Evolutionary conservation across 2,329 filamentous ascomycete species (phyloP).

Genomic region (Cytospora piceicola): DNA sequence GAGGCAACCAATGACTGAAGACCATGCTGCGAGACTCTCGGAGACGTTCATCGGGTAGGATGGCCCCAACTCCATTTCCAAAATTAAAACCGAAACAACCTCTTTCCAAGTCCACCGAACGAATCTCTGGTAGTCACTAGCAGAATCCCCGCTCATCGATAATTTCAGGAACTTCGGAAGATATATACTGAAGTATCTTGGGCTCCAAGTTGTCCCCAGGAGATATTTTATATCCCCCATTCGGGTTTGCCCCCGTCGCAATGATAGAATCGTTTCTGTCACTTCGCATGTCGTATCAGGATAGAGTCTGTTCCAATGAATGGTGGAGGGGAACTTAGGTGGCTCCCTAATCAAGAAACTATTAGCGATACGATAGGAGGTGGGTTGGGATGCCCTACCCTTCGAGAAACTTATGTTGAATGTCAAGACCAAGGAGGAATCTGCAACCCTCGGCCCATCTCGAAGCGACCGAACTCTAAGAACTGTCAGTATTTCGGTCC

Average conservation of each 20-base stretch:
- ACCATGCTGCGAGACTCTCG: background rate
- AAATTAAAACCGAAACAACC: too few species aligned
- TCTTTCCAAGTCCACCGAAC: background rate
- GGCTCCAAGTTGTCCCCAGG: accelerated
- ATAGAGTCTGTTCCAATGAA: background rate
- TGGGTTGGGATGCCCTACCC: background rate
- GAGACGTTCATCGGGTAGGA: background rate
- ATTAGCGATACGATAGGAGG: too few species aligned
- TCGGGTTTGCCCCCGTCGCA: background rate
- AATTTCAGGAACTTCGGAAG: background rate
- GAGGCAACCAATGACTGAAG: background rate
- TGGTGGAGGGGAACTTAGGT: background rate
- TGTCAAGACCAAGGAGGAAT: slow-evolving; percentile 5
- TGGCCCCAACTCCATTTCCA: too few species aligned
- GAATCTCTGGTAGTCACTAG: accelerated
- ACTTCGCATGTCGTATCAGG: slow-evolving; percentile 1
- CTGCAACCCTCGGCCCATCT: slow-evolving; percentile 10
- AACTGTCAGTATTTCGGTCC: background rate
- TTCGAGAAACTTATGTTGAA: background rate
- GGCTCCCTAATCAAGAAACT: background rate
- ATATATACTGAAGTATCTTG: background rate
- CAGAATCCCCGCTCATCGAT: background rate
- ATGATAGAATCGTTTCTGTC: background rate
- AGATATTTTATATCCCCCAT: background rate
- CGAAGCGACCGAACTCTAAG: background rate